A percentile compares a stretch with the other conserved stretches of the same genome.
These are phyloP conservation scores for Tarenaya hassleriana DNA, from an alignment of 345 rosid species.

Conservation along the genomic window DNA sequence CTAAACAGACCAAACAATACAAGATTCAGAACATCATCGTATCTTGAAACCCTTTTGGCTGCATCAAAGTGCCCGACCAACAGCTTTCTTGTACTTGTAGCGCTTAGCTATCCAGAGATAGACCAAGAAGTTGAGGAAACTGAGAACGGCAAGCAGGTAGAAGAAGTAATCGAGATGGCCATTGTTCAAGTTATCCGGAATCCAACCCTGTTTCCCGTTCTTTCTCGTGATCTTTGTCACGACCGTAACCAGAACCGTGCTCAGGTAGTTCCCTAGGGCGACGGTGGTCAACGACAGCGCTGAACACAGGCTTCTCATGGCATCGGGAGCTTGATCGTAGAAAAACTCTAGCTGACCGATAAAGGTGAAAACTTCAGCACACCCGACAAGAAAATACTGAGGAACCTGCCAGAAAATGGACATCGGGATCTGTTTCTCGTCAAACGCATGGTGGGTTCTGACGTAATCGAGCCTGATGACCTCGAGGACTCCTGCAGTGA, in stretches of 20 bases:
- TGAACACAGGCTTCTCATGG: constrained; percentile 48
- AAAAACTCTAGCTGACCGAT: constrained; percentile 46
- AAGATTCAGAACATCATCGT: neutral
- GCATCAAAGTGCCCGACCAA: constrained; percentile 32
- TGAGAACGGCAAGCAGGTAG: constrained; percentile 63
- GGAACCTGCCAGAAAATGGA: constrained; percentile 89
- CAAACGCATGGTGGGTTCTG: constrained; percentile 55
- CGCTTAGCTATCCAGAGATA: constrained; percentile 67
- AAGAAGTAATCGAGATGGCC: constrained; percentile 42
- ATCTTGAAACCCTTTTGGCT: neutral
- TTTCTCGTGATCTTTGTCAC: constrained; percentile 34
- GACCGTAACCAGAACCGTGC: constrained; percentile 36
- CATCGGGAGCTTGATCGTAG: constrained; percentile 47
- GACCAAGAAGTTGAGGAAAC: constrained; percentile 63
- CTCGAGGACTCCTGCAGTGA: constrained; percentile 61
- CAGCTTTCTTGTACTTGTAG: constrained; percentile 69
- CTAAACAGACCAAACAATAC: constrained; percentile 8
- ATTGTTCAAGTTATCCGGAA: constrained; percentile 45
- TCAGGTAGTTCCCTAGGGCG: constrained; percentile 41
- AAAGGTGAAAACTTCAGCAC: constrained; percentile 48
- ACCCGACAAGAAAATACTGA: constrained; percentile 40
- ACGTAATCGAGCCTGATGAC: constrained; percentile 56
- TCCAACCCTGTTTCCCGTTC: constrained; percentile 44
- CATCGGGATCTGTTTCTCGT: constrained; percentile 52
- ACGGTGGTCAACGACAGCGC: constrained; percentile 40